Evolutionary conservation across 2,329 filamentous ascomycete species (phyloP).

Genomic region (Neofusicoccum parvum): DNA sequence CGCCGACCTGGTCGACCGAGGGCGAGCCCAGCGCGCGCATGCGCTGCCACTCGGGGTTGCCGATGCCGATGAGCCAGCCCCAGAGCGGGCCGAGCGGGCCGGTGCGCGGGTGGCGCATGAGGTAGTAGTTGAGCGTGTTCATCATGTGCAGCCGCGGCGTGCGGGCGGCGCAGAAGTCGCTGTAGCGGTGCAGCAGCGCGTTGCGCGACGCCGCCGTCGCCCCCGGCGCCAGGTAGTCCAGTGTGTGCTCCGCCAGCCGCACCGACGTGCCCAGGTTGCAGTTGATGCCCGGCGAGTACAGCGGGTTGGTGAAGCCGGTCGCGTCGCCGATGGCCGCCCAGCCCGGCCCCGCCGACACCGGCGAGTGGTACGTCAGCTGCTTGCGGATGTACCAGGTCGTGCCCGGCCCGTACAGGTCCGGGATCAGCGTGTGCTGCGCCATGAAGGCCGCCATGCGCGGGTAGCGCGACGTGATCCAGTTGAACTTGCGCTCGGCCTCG

Average conservation of each 20-base stretch:
- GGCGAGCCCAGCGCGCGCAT: neutral
- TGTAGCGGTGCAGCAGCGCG: neutral
- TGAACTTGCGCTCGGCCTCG: constrained; percentile 1
- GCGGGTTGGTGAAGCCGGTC: neutral
- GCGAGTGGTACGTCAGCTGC: neutral
- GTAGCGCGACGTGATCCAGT: constrained; percentile 1
- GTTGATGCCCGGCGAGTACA: constrained; percentile 1
- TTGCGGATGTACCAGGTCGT: neutral
- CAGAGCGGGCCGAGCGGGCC: neutral
- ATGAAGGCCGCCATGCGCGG: neutral
- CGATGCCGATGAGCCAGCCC: neutral
- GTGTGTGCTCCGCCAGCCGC: neutral
- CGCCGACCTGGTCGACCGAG: neutral
- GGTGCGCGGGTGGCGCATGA: neutral
- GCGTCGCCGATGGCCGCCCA: constrained; percentile 4
- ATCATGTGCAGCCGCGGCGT: neutral
- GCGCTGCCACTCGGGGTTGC: neutral
- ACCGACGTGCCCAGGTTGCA: neutral
- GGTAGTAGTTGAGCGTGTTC: neutral
- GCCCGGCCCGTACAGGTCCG: neutral
- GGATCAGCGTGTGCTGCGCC: neutral
- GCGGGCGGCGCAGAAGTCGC: neutral
- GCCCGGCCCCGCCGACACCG: neutral
- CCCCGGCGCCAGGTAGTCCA: neutral
- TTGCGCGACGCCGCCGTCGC: neutral